Base-by-base conservation (phyloP, 139 green algal species). In the Pseudopediastrum boryanum region DNA sequence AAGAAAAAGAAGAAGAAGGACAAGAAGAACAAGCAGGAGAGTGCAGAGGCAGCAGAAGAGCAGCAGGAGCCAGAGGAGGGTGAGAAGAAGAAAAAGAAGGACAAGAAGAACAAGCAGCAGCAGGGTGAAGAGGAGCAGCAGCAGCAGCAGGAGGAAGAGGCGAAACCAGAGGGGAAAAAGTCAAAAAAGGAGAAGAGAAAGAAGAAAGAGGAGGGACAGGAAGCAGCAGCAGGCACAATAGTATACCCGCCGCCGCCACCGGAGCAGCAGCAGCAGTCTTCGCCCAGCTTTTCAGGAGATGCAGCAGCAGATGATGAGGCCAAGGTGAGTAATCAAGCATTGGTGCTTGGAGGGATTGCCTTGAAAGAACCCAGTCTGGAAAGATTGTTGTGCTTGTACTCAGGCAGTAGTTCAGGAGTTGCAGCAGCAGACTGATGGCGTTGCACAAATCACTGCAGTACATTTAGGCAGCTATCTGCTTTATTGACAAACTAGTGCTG, bases 161-260 rank as follows among this genome's bases (percentile, higher is more conserved):
- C 39, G 9, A 8, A 46, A 70, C 3, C 31, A 71, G 41, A 9
- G 48, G 66, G n/a, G 54, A 67, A 67, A 68, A 10, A 12, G 13
- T 64, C 42, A 75, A 75, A 85, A 25, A 83, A 71, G 72, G 54
- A 85, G 44, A 79, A 86, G 52, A 46, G 71, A 13, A 84, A 89
- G 52, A 62, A 85, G 41, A 58, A 69, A 48, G 80, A 84, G 35
- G 42, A 75, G 13, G 36, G 68, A 51, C 64, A 56, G 13, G 65
- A 65, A 12, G 56, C 23, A 66, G 58, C 56, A 46, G 38, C 41
- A 2, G 36, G 12, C 31, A 16, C 46, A 56, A 16, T n/a, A 12
- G 46, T 16, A 16, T 12, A 56, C 13, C 46, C 46, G 46, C 46
- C 12, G 46, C 46, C 46, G 46, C 12, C 46, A 56, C 46, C 13